Percentiles rank a stretch among this genome's conserved stretches.
phyloP scores from a whole-genome alignment of 2,329 filamentous ascomycete species.

The Calonectria henricotiae region DNA sequence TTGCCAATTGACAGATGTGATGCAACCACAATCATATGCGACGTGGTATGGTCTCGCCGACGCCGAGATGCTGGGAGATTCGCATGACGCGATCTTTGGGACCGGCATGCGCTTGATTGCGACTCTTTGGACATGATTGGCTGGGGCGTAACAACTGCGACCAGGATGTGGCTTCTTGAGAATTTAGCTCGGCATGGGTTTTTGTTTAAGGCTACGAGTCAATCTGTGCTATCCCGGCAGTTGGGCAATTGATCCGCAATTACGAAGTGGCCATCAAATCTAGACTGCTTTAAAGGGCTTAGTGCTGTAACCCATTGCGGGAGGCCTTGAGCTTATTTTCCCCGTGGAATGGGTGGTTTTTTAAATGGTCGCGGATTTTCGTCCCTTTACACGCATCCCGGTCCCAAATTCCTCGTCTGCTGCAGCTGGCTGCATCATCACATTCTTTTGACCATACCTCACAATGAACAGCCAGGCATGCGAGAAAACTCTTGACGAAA shows the following conservation, averaged over 20 bases:
- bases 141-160: neutral
- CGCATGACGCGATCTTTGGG: neutral
- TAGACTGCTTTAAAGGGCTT: neutral
- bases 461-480: neutral
- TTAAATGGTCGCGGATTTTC: neutral
- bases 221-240: constrained; percentile 8
- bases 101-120: neutral
- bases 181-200: constrained; percentile 8
- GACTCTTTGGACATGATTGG: neutral
- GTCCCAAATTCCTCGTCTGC: neutral
- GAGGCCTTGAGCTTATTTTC: constrained; percentile 25
- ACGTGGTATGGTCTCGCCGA: neutral
- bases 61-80: neutral
- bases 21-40: neutral
- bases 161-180: neutral
- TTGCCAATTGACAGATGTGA: neutral
- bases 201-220: neutral
- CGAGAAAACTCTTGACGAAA: constrained; percentile 11
- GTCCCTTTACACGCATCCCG: neutral
- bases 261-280: constrained; percentile 15
- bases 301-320: neutral
- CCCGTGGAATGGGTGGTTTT: neutral
- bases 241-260: constrained; percentile 12
- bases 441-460: constrained; percentile 7
- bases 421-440: constrained; percentile 3